Conservation (phyloP, 2,329 filamentous ascomycete species). For the Curvularia sp. region DNA sequence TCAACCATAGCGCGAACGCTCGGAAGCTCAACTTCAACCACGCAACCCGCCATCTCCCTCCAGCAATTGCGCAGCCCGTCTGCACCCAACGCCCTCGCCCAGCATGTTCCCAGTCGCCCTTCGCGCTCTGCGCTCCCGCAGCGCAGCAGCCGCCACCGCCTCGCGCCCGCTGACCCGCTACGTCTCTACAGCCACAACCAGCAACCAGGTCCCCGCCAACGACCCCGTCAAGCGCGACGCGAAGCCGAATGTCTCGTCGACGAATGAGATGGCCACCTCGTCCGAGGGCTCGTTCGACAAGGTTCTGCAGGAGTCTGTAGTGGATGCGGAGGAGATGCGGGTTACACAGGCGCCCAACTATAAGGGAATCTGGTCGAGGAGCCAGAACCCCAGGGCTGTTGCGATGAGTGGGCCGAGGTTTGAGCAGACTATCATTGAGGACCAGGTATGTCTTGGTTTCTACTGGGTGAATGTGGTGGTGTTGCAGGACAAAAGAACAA, state of each 20-base stretch:
- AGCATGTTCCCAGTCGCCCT: constrained; percentile 39
- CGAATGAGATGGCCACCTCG: constrained; percentile 64
- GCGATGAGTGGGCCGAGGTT: constrained; percentile 96
- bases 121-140: constrained; percentile 40
- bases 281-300: constrained; percentile 59
- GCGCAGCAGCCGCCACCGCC: constrained; percentile 27
- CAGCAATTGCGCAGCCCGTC: constrained; percentile 29
- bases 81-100: constrained; percentile 19
- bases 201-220: constrained; percentile 73
- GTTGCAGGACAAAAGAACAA: not conserved
- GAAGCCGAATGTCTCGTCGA: constrained; percentile 63
- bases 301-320: constrained; percentile 62
- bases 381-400: constrained; percentile 78
- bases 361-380: constrained; percentile 78
- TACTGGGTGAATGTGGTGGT: not conserved
- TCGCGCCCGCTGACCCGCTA: constrained; percentile 35
- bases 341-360: constrained; percentile 87
- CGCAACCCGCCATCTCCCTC: constrained; percentile 3
- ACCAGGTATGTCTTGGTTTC: constrained; percentile 71
- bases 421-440: constrained; percentile 92
- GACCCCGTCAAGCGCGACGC: constrained; percentile 62
- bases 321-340: constrained; percentile 62
- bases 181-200: constrained; percentile 30
- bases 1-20: constrained; percentile 18
- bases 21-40: constrained; percentile 26